Evolutionary conservation across 805 yeast species (phyloP).

Genomic region (Sugiyamaella boreocaroliniensis): DNA sequence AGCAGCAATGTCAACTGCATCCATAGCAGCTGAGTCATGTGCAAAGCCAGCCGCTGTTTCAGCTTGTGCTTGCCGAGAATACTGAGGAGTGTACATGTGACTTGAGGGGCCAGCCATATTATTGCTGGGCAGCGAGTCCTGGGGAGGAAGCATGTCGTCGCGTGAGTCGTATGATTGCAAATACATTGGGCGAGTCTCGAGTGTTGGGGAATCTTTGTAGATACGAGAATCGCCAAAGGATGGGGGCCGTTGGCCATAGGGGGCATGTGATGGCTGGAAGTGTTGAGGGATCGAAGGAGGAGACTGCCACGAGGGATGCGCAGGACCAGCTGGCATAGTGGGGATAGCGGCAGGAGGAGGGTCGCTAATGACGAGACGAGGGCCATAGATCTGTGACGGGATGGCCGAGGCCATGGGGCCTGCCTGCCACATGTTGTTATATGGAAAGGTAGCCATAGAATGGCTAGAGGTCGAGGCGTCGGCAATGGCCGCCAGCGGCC

Average conservation of each 20-base stretch:
- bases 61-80: too few species aligned
- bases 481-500: constrained; percentile 27
- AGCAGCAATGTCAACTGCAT: background rate
- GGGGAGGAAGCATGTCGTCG: background rate
- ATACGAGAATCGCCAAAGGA: constrained; percentile 3
- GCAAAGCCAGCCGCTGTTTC: background rate
- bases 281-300: too few species aligned
- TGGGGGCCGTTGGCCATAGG: background rate
- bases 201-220: background rate
- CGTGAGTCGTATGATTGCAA: background rate
- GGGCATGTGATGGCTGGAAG: too few species aligned
- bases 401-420: background rate
- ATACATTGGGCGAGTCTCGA: background rate
- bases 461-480: constrained; percentile 24
- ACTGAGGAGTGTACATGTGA: too few species aligned
- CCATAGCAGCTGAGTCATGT: background rate
- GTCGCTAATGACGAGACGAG: background rate
- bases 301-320: too few species aligned
- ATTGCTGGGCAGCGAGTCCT: background rate
- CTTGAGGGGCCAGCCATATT: background rate
- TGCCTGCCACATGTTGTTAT: background rate
- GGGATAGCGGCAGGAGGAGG: background rate
- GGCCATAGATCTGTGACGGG: background rate
- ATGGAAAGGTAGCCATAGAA: constrained; percentile 4
- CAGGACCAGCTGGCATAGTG: too few species aligned